A percentile compares a stretch with the other conserved stretches of the same genome.
Conservation (phyloP, 371 early-diverging fungal species). For the Mortierella sp. region DNA sequence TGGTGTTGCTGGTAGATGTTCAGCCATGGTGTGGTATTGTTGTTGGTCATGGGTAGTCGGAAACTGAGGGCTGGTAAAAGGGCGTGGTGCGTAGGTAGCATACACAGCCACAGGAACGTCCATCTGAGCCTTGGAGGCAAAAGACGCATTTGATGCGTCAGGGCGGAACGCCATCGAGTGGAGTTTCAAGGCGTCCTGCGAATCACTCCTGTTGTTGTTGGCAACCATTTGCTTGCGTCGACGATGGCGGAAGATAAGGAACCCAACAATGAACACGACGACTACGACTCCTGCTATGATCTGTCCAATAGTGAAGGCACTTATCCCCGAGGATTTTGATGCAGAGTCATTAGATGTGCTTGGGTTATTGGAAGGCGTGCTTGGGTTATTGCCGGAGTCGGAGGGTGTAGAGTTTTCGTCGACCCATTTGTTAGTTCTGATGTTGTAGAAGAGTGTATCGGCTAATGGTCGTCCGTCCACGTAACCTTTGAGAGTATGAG, state of each 20-base stretch:
- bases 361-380: background rate
- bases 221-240: background rate
- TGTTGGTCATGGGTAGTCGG: too few species aligned
- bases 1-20: too few species aligned
- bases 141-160: too few species aligned
- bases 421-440: background rate
- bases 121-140: too few species aligned
- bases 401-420: background rate
- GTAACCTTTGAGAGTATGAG: background rate
- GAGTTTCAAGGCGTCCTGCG: background rate
- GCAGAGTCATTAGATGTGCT: background rate
- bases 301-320: background rate
- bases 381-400: background rate
- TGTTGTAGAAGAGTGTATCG: background rate
- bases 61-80: too few species aligned
- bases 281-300: background rate
- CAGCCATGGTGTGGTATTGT: too few species aligned
- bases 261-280: background rate
- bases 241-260: background rate
- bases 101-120: too few species aligned
- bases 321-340: background rate
- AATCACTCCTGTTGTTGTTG: background rate
- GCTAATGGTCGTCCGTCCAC: background rate
- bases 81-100: too few species aligned
- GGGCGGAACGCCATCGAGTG: background rate